Conservation (phyloP, 805 yeast species). For the Saccharomycopsis sp. region DNA sequence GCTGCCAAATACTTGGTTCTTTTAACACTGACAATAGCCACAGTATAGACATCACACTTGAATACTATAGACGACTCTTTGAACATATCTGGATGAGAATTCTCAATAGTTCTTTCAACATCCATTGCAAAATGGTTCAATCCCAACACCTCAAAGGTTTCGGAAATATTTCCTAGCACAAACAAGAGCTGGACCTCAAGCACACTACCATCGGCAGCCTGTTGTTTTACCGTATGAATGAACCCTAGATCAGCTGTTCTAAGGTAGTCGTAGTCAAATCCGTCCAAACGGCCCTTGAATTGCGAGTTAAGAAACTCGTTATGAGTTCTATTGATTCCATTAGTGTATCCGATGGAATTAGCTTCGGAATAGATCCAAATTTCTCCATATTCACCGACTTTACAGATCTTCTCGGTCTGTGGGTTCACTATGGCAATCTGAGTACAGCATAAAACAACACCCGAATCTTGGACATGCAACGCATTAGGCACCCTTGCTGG, state of each 20-base stretch:
- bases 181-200: conserved; percentile 68
- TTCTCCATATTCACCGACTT: conserved; percentile 91
- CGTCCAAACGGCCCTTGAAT: conserved; percentile 56
- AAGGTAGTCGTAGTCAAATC: conserved; percentile 59
- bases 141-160: conserved; percentile 88
- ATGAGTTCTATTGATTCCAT: conserved; percentile 32
- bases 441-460: conserved; percentile 92
- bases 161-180: conserved; percentile 76
- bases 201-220: conserved; percentile 30
- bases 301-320: conserved; percentile 43
- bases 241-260: conserved; percentile 96
- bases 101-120: conserved; percentile 62
- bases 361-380: conserved; percentile 95
- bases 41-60: conserved; percentile 73
- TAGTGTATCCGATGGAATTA: conserved; percentile 55
- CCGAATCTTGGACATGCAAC: conserved; percentile 83
- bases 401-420: conserved; percentile 73
- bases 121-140: conserved; percentile 86
- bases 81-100: conserved; percentile 38
- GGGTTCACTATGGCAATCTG: conserved; percentile 94
- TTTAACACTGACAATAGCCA: conserved; percentile 64
- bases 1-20: conserved; percentile 53
- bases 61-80: conserved; percentile 53
- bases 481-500: conserved; percentile 65
- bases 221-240: conserved; percentile 57